A percentile compares a stretch with the other conserved stretches of the same genome.
Evolutionary conservation across 345 rosid species (phyloP).

Genomic region (Rhodamnia rubescens): DNA sequence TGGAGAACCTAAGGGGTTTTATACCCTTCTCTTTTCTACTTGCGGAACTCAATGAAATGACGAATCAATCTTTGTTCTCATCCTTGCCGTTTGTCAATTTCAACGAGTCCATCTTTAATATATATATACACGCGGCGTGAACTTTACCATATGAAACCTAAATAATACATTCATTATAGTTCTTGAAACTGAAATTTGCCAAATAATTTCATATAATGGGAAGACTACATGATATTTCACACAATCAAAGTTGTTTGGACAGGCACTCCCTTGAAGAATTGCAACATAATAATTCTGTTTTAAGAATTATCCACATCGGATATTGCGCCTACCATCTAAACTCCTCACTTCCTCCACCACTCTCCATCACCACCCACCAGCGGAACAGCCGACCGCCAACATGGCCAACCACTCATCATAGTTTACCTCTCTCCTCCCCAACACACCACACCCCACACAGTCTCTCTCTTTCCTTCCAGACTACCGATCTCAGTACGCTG

Average conservation of each 20-base stretch:
- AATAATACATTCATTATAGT: neutral
- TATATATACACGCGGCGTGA: too few species aligned
- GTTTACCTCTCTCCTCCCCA: neutral
- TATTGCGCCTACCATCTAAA: neutral
- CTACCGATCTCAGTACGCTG: neutral
- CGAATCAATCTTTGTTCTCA: neutral
- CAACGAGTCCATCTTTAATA: neutral
- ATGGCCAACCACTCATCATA: neutral
- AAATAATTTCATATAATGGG: neutral
- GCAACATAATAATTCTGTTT: neutral
- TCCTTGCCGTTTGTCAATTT: neutral
- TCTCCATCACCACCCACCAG: neutral
- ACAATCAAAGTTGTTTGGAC: neutral
- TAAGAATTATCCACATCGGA: neutral
- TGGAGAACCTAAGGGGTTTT: neutral
- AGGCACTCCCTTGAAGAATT: neutral
- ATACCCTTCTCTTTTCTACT: neutral
- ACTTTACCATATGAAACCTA: neutral
- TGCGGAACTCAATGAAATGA: neutral
- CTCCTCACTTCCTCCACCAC: neutral
- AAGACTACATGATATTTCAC: neutral
- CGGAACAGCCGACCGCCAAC: neutral
- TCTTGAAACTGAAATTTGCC: neutral
- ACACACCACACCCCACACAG: neutral
- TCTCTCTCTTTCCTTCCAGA: neutral